Base-by-base conservation (phyloP, 805 yeast genomes). In the Kodamaea fukazawae region DNA sequence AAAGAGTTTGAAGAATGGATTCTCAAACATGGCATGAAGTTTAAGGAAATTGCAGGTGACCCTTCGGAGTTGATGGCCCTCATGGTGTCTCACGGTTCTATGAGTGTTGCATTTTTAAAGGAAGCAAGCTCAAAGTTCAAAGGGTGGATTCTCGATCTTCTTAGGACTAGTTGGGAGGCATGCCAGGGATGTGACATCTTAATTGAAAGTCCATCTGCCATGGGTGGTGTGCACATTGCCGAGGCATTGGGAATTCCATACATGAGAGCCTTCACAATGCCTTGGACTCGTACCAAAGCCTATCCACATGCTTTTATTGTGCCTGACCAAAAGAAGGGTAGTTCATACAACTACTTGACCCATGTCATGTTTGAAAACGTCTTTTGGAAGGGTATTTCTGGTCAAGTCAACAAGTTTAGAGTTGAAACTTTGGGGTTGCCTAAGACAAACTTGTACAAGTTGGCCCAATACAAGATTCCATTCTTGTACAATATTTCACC, bases 221-320 rank as follows among this genome's bases (percentile, higher is more conserved):
- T 91, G 90, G 90, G 85, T 11, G 98, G 98, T 7, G 77, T 90
- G 34, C 98, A 91, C 53, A 86, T 91, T 42, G 96, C 98, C 3
- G 98, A 91, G 58, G 95, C 95, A 1, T 62, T 91, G 42, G 78
- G 80, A 14, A 84, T 91, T 41, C 96, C 98, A 0, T 91, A 91
- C 57, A 85, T 86, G 67, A 72, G 97, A 52, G 97, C 97, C 0
- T 91, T 91, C 57, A 91, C 98, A 0, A 91, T 91, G 98, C 98
- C 98, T 0, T 91, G 98, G 98, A 87, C 97, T 0, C 67, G 96
- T 45, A 90, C 98, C 1, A 73, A 95, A 49, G 95, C 96, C 0
- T 91, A 91, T 57, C 97, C 97, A 1, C 97, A 91, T 68, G 97
- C 98, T 0, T 89, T 91, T 48, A 79, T 90, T 57, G 96, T 87